These are phyloP conservation scores for Lavandula angustifolia DNA, from an alignment of 257 asterid genomes.

Conservation along the genomic window DNA sequence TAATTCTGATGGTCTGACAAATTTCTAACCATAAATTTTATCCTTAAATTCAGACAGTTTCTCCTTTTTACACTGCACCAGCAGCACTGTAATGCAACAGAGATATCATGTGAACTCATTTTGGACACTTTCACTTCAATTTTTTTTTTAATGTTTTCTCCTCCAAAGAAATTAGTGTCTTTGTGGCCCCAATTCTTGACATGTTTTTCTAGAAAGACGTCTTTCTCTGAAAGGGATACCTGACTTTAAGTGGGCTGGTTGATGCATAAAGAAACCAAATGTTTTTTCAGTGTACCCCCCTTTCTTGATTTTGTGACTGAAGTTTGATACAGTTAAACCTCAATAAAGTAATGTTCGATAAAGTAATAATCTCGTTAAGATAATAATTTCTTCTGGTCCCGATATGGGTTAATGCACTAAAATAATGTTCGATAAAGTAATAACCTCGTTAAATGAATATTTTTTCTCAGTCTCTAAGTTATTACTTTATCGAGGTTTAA, in stretches of 20 bases:
- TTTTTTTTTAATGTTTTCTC: not conserved
- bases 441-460: too few species aligned
- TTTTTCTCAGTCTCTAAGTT: too few species aligned
- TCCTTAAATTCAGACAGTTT: not conserved
- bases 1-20: too few species aligned
- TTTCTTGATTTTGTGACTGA: not conserved
- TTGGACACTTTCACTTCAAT: conserved; percentile 33
- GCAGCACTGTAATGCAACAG: not conserved
- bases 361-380: too few species aligned
- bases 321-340: too few species aligned
- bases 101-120: conserved; percentile 42
- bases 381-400: too few species aligned
- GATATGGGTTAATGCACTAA: too few species aligned
- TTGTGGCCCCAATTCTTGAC: conserved; percentile 24
- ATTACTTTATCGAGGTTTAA: too few species aligned
- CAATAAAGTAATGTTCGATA: too few species aligned
- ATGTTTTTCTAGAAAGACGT: not conserved
- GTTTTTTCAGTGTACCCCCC: not conserved
- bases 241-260: conserved; percentile 18
- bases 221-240: conserved; percentile 1
- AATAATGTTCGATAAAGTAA: too few species aligned
- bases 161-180: not conserved
- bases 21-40: too few species aligned
- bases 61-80: not conserved
- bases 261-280: not conserved